These are phyloP conservation scores for Huntiella omanensis DNA, from an alignment of 2,329 filamentous ascomycete genomes.

Conservation along the genomic window DNA sequence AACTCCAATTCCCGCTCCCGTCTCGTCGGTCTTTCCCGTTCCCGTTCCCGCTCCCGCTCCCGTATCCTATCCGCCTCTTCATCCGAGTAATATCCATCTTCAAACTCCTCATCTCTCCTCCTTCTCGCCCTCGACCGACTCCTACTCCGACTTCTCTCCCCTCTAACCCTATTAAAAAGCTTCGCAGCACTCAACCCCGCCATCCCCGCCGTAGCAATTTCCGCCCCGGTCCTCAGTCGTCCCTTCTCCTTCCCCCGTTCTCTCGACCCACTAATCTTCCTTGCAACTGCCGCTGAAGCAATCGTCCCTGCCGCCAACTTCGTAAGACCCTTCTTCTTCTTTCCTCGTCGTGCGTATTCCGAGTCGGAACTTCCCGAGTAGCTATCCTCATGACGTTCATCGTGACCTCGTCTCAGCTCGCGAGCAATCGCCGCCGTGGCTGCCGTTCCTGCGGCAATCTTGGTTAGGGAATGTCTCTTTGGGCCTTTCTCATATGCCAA, in stretches of 20 bases:
- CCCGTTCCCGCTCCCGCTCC: neutral
- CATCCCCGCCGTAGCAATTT: conserved; percentile 40
- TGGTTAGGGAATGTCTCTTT: conserved; percentile 26
- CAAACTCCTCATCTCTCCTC: conserved; percentile 13
- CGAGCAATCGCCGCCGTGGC: conserved; percentile 27
- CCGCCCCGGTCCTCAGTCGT: conserved; percentile 27
- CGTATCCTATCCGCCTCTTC: conserved; percentile 10
- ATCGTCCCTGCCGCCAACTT: conserved; percentile 40
- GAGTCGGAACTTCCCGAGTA: neutral
- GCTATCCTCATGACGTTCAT: neutral
- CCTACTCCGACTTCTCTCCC: conserved; percentile 24
- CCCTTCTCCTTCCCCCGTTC: no score
- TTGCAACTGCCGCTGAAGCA: conserved; percentile 37
- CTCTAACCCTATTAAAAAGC: conserved; percentile 35
- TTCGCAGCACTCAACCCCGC: conserved; percentile 42
- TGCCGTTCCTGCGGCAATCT: conserved; percentile 31
- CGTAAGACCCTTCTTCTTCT: conserved; percentile 23
- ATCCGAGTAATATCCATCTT: conserved; percentile 10
- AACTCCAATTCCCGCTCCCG: conserved; percentile 7
- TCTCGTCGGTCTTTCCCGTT: conserved; percentile 17
- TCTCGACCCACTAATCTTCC: conserved; percentile 30
- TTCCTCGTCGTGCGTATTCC: neutral
- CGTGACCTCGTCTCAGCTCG: conserved; percentile 23
- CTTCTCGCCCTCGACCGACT: conserved; percentile 2
- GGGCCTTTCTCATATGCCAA: conserved; percentile 5